A percentile compares a stretch with the other conserved stretches of the same genome.
Conservation (phyloP, 768 basidiomycete genomes). For the Gloeostereum incarnatum region DNA sequence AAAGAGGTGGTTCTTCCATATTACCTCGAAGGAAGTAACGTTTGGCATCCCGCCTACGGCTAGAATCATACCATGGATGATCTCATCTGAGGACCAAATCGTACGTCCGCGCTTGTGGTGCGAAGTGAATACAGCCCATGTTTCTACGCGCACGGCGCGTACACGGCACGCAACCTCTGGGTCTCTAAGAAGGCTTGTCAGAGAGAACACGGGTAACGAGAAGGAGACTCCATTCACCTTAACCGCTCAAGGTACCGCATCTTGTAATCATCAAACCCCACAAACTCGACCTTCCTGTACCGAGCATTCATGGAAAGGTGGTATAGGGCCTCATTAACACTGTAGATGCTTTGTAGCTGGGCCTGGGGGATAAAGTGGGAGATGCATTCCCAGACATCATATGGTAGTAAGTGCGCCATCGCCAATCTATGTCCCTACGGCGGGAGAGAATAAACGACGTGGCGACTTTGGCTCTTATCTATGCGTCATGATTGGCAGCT, state of each 20-base stretch:
- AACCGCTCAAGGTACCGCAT: slow-evolving; percentile 1
- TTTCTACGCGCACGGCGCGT: neutral
- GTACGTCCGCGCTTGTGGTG: slow-evolving; percentile 2
- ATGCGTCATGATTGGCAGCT: too few relatives aligned
- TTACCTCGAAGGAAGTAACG: slow-evolving; percentile 1
- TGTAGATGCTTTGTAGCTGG: neutral
- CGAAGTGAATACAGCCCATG: slow-evolving; percentile 4
- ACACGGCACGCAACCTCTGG: slow-evolving; percentile 2
- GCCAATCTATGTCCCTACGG: too few relatives aligned
- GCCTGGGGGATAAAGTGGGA: neutral
- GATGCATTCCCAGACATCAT: neutral
- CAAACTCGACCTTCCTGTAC: neutral
- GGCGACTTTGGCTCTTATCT: too few relatives aligned
- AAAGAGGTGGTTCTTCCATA: slow-evolving; percentile 2
- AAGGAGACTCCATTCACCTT: neutral
- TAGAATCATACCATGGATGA: slow-evolving; percentile 2
- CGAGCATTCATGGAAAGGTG: neutral
- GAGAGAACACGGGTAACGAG: neutral
- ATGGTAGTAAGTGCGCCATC: too few relatives aligned
- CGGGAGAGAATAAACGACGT: too few relatives aligned
- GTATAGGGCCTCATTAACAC: neutral
- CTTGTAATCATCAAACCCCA: slow-evolving; percentile 4
- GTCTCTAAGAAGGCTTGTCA: neutral
- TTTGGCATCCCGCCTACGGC: slow-evolving; percentile 1
- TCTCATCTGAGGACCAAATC: slow-evolving; percentile 4